Evolutionary conservation across 495 filamentous ascomycete genomes (phyloP).

Genomic region (Penicillium bovifimosum): DNA sequence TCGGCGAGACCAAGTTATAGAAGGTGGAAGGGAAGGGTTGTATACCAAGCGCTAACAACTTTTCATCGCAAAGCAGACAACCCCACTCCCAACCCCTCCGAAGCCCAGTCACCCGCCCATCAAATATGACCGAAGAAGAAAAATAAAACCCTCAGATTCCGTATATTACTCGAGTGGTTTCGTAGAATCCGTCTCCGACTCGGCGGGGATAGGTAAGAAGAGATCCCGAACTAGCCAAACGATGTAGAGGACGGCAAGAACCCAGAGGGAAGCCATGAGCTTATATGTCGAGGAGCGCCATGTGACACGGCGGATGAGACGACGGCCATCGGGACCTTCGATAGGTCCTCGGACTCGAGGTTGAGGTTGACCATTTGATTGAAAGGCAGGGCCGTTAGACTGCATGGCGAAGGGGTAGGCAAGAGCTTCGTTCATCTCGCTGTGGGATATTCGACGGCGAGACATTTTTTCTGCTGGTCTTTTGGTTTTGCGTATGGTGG

Average conservation of each 20-base stretch:
- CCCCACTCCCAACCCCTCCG: background rate
- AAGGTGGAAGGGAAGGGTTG: too few species aligned
- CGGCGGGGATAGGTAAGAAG: conserved; percentile 35
- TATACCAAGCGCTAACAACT: too few species aligned
- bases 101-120: background rate
- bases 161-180: conserved; percentile 1
- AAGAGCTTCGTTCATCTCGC: conserved; percentile 38
- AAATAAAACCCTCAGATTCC: conserved; percentile 3
- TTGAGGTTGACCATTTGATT: background rate
- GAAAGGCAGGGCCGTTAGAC: conserved; percentile 15
- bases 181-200: conserved; percentile 12
- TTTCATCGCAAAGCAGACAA: too few species aligned
- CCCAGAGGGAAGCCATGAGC: conserved; percentile 44
- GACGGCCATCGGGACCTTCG: conserved; percentile 42
- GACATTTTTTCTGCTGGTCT: conserved; percentile 23
- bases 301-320: conserved; percentile 44
- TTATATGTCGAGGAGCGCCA: conserved; percentile 49
- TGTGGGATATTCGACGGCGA: conserved; percentile 41
- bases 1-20: too few species aligned
- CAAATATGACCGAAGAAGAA: background rate
- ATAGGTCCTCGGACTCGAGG: conserved; percentile 35
- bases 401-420: conserved; percentile 36
- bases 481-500: background rate
- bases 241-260: conserved; percentile 42
- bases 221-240: conserved; percentile 45